A percentile compares a stretch with the other conserved stretches of the same genome.
phyloP scores from a whole-genome alignment of 129 eudicot genomes.

The Ambrosia trifida region DNA sequence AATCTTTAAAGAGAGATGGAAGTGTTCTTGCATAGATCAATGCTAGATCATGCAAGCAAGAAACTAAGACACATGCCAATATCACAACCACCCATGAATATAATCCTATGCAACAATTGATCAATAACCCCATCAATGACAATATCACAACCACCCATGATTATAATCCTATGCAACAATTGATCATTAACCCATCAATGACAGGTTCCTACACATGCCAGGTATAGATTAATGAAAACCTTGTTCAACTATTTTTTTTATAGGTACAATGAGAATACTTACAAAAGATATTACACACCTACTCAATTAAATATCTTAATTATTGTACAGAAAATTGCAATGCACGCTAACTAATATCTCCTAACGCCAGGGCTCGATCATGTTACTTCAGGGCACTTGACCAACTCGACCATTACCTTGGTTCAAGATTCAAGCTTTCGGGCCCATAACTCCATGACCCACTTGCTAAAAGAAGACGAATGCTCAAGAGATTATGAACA shows the following conservation, averaged over 20 bases:
- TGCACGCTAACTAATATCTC: no score
- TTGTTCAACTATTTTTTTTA: no score
- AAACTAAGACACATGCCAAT: conserved; percentile 26
- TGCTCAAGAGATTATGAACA: conserved; percentile 9
- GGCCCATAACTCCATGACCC: conserved; percentile 31
- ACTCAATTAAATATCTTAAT: no score
- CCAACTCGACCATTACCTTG: conserved; percentile 4
- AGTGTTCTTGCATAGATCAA: conserved; percentile 46
- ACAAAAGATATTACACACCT: no score
- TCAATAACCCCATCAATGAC: no score
- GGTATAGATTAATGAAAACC: no score
- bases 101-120: no score
- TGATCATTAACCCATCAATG: conserved; percentile 10
- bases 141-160: conserved; percentile 24
- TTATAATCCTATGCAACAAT: conserved; percentile 21
- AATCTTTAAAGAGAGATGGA: conserved; percentile 33
- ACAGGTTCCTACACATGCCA: conserved; percentile 44
- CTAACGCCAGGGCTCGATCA: conserved; percentile 44
- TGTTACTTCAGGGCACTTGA: conserved; percentile 23
- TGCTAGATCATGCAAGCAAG: conserved; percentile 40
- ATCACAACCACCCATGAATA: no score
- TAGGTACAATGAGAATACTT: no score
- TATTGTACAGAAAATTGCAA: no score
- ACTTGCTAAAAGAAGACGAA: conserved; percentile 22
- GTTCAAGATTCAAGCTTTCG: conserved; percentile 27